Evolutionary conservation across 78 protist species (phyloP).

Genomic region (Isochrysis galbana): DNA sequence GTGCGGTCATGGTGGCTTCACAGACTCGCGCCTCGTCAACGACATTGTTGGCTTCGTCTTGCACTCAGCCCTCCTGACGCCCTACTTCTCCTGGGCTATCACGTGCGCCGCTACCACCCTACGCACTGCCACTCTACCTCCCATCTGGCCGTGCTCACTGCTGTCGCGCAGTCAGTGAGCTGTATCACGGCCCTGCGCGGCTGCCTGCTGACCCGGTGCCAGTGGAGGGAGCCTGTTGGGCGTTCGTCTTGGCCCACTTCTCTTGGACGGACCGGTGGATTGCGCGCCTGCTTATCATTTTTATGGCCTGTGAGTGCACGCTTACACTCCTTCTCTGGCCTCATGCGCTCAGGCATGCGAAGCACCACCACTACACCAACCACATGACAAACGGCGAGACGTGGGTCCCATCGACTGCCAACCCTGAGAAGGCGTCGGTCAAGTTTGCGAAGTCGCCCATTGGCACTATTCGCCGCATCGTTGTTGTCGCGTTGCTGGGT

Average conservation of each 20-base stretch:
- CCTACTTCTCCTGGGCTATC: slow-evolving; percentile 78
- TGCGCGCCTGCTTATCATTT: too few relatives aligned
- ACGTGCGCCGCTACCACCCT: slow-evolving; percentile 1
- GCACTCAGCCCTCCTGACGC: slow-evolving; percentile 74
- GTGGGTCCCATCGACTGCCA: slow-evolving; percentile 55
- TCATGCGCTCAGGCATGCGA: slow-evolving; percentile 59
- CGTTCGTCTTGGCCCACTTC: too few relatives aligned
- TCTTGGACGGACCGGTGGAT: too few relatives aligned
- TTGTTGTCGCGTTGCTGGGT: slow-evolving; percentile 17
- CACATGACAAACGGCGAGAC: slow-evolving; percentile 58
- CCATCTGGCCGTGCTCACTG: too few relatives aligned
- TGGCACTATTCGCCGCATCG: not conserved
- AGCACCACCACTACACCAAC: slow-evolving; percentile 78
- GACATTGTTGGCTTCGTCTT: slow-evolving; percentile 71
- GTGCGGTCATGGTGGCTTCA: slow-evolving; percentile 85
- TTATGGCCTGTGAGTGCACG: too few relatives aligned
- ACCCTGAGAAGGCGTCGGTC: not conserved
- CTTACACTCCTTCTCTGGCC: too few relatives aligned
- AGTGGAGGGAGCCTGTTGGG: too few relatives aligned
- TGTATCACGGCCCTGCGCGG: too few relatives aligned
- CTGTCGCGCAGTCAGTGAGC: too few relatives aligned
- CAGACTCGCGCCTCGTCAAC: slow-evolving; percentile 49
- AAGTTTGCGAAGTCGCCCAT: not conserved
- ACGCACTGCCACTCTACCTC: too few relatives aligned
- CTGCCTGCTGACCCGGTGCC: too few relatives aligned